Base-by-base conservation (phyloP, 768 basidiomycete genomes). In the Pleurotus salmoneostramineus region DNA sequence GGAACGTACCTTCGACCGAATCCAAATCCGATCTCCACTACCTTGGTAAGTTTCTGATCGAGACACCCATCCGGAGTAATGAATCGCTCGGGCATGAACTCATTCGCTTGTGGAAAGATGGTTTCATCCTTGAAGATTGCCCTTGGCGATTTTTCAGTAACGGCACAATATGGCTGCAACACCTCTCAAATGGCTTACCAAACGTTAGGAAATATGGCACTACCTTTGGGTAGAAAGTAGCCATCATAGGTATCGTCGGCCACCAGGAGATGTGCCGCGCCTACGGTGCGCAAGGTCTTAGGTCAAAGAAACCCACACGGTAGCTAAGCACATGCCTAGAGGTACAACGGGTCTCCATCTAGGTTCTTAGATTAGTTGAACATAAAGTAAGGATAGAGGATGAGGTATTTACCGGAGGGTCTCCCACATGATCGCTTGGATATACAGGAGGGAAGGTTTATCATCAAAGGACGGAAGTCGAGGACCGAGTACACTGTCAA, bases 31-130 rank as follows among this genome's bases (percentile, higher is more conserved):
- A 57, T 55, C 5, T 27, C 34, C 3, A 56, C 58, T 0, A 62
- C 58, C 37, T 60, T 42, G 42, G n/a, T n/a, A 2, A 68, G 56
- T 3, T 46, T 55, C 2, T 56, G 58, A 33, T 69, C 58, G n/a
- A 64, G 45, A 27, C 61, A 50, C 6, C 66, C 67, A 43, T 68
- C 62, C 15, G 58, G 51, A 10, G 21, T 27, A 27, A 74, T 57
- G 54, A 72, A 78, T 17, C 77, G 67, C 40, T 76, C 74, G 6
- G 76, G 76, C 0, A 60, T 62, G 61, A 78, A 78, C 21, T 27
- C 6, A 63, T 52, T 7, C 66, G 62, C n/a, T 72, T 62, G 2
- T 70, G 70, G 51, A 77, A 79, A 5, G 61, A 58, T 27, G 37
- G 58, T 54, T 51, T 68, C 64, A 27, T 77, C 69, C 44, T 72